A percentile compares a stretch with the other conserved stretches of the same genome.
Evolutionary conservation across 441 rosid species (phyloP).

Genomic region (Pelargonium hybrid): DNA sequence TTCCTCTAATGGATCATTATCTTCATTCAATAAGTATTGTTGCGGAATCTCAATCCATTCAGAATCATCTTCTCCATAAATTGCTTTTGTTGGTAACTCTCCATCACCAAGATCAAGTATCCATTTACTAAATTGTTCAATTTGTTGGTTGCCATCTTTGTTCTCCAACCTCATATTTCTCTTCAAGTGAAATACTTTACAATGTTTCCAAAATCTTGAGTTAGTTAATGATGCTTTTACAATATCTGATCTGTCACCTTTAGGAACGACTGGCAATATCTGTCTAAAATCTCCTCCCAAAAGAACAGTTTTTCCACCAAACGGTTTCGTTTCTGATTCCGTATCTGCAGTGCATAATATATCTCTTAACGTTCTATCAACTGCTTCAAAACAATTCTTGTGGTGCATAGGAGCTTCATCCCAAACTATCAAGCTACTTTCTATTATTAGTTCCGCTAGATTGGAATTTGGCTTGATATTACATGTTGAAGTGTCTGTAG

Average conservation of each 20-base stretch:
- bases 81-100: neutral
- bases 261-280: neutral
- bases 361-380: neutral
- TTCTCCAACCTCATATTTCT: neutral
- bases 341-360: neutral
- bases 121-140: neutral
- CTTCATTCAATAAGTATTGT: neutral
- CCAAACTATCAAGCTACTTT: slow-evolving; percentile 1
- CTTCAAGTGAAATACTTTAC: neutral
- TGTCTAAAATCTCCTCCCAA: slow-evolving; percentile 17
- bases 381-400: slow-evolving; percentile 6
- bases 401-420: slow-evolving; percentile 5
- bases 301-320: slow-evolving; percentile 1
- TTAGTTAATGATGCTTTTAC: neutral
- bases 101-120: slow-evolving; percentile 3
- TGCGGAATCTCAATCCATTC: neutral
- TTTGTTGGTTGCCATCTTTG: too few species aligned
- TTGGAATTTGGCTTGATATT: neutral
- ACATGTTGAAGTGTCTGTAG: neutral
- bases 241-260: neutral
- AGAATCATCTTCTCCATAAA: neutral
- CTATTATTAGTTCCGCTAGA: neutral
- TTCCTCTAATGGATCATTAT: neutral
- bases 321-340: neutral
- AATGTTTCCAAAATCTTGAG: slow-evolving; percentile 7